These are phyloP conservation scores for Neurospora cerealis DNA, from an alignment of 495 filamentous ascomycete species.

Conservation along the genomic window DNA sequence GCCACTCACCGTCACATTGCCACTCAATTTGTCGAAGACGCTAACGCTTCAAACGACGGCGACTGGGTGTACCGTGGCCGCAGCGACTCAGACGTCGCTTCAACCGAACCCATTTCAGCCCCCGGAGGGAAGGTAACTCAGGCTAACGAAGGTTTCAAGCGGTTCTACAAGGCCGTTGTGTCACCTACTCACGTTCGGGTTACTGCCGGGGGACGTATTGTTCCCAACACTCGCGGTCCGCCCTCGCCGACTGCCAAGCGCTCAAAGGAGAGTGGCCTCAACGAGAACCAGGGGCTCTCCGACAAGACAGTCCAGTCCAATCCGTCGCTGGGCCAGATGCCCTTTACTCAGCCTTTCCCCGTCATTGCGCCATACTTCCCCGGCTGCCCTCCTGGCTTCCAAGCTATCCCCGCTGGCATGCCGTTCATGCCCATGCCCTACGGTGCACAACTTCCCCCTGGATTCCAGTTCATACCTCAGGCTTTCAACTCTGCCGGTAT, in stretches of 20 bases:
- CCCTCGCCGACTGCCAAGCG: constrained; percentile 35
- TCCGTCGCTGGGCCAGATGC: constrained; percentile 3
- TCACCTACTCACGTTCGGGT: constrained; percentile 46
- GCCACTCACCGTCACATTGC: background rate
- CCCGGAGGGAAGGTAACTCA: constrained; percentile 36
- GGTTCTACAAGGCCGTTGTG: constrained; percentile 45
- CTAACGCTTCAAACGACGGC: constrained; percentile 2
- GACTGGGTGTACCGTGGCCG: constrained; percentile 37
- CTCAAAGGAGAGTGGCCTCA: constrained; percentile 19
- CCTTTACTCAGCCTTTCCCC: constrained; percentile 9
- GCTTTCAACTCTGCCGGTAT: constrained; percentile 4
- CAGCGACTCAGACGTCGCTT: constrained; percentile 22
- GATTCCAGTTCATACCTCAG: constrained; percentile 12
- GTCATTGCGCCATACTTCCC: constrained; percentile 14
- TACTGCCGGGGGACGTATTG: constrained; percentile 46
- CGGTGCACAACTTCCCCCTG: constrained; percentile 14
- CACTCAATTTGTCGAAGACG: background rate
- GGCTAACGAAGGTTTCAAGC: constrained; percentile 43
- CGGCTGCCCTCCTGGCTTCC: constrained; percentile 20
- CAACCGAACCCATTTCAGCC: constrained; percentile 33
- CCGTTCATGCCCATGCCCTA: constrained; percentile 22
- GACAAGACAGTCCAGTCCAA: constrained; percentile 14
- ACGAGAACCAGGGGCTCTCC: constrained; percentile 4
- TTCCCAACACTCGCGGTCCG: constrained; percentile 43
- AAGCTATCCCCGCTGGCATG: constrained; percentile 18